phyloP scores from a whole-genome alignment of 371 early-diverging fungal species.

The Nosema muscidifuracis region DNA sequence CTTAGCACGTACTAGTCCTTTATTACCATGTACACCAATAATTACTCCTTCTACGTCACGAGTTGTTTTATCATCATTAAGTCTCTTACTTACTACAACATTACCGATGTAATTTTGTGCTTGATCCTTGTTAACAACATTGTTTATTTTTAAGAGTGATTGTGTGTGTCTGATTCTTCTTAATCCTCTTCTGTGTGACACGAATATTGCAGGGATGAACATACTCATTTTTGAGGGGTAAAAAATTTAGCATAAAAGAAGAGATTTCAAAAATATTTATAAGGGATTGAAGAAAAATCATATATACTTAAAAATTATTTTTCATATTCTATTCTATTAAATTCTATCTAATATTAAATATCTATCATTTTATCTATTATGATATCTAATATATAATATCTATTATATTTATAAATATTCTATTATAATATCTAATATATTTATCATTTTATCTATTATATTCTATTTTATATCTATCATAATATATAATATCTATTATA shows the following conservation, averaged over 20 bases:
- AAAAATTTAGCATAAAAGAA: neutral
- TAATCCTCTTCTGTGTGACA: slow-evolving; percentile 58
- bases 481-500: no score
- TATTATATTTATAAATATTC: no score
- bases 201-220: slow-evolving; percentile 58
- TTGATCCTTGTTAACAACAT: slow-evolving; percentile 48
- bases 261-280: neutral
- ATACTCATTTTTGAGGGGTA: slow-evolving; percentile 17
- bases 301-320: no score
- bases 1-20: slow-evolving; percentile 58
- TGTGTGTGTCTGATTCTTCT: slow-evolving; percentile 54
- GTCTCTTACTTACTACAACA: slow-evolving; percentile 54
- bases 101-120: slow-evolving; percentile 60
- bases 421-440: no score
- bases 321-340: no score
- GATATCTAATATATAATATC: no score
- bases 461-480: no score
- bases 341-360: no score
- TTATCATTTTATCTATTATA: no score
- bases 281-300: no score
- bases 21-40: slow-evolving; percentile 59
- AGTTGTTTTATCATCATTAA: slow-evolving; percentile 40
- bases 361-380: no score
- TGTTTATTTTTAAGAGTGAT: slow-evolving; percentile 55
- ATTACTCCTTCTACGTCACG: slow-evolving; percentile 50